Evolutionary conservation across 176 grass and related monocot genomes (phyloP), one percentile per base, ranked within the genome.

Genomic region (Luzula sylvatica): DNA sequence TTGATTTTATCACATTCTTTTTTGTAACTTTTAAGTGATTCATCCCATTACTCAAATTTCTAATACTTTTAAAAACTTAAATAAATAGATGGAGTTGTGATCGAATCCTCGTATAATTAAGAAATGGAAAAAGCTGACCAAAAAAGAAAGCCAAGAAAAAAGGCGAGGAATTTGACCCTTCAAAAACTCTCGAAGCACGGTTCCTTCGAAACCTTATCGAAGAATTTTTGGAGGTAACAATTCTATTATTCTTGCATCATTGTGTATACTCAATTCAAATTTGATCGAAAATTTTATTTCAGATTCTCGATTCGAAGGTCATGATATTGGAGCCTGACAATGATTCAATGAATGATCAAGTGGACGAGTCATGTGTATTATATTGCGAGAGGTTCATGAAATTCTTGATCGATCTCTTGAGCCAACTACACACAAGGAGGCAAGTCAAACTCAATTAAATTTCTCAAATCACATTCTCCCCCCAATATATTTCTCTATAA

Each of bases 311-410:
- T 77, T 98, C 75, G 0, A 83, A 82, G 64, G 75, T 98, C 15
- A 72, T 87, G 49, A 13, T 77, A 53, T 71, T 69, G 53, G 78
- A 66, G 65, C 50, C 69, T 35, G 61, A 69, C 74, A 71, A 50
- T 3, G 68, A 75, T 52, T 77, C 78, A 26, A 48, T 77, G 42
- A 35, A 35, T 35, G 30, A 77, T 46, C 75, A 74, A 38, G 46
- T 90, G 29, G 78, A 98, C 11, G 81, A 98, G 61, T 98, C 81
- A 44, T 86, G 85, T 46, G 75, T 98, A 24, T 61, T 98, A 71
- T 98, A 98, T 17, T 98, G 92, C 14, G 92, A 98, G 69, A 82
- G 92, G 65, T 98, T 98, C 73, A 90, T 90, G 81, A 85, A 98
- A 63, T 98, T 98, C 72, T 44, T 98, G 72, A 98, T 98, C 58